Percentiles rank a stretch among this genome's conserved stretches.
Conservation (phyloP, 2,329 filamentous ascomycete genomes). For the Aspergillus brunneoviolaceus region DNA sequence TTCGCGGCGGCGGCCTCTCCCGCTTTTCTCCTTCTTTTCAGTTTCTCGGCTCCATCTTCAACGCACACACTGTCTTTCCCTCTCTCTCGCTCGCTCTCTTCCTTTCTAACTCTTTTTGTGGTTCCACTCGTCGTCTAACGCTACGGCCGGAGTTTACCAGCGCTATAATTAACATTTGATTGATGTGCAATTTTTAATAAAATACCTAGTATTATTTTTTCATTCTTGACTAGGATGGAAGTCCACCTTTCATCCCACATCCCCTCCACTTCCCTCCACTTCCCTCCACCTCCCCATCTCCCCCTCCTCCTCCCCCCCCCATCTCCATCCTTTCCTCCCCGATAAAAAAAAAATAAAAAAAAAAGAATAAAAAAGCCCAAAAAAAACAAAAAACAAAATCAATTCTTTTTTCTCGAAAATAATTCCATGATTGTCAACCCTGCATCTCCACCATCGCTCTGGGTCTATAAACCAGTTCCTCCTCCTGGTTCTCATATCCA, state of each 20-base stretch:
- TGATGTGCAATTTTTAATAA: not conserved
- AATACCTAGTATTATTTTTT: not conserved
- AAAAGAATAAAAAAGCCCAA: not conserved
- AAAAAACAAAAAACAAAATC: not conserved
- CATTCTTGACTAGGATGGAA: not conserved
- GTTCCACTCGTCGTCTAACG: constrained; percentile 16
- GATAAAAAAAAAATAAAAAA: not conserved
- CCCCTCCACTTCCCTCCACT: too few relatives aligned
- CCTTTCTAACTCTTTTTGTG: not conserved
- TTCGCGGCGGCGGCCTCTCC: constrained; percentile 10
- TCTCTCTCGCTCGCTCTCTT: not conserved
- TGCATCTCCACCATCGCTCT: constrained; percentile 13
- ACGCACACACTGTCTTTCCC: not conserved
- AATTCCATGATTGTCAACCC: constrained; percentile 11
- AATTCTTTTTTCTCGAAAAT: not conserved
- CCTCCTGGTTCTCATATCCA: constrained; percentile 11
- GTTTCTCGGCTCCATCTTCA: constrained; percentile 11
- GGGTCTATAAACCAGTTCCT: constrained; percentile 23
- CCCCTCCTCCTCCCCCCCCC: not conserved
- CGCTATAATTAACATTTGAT: not conserved
- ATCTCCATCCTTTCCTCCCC: not conserved
- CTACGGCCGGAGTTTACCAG: constrained; percentile 5
- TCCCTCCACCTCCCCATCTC: not conserved
- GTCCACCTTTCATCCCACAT: not conserved
- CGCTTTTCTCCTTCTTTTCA: not conserved